Conservation (phyloP, 805 yeast species). For the Brettanomyces anomalus region DNA sequence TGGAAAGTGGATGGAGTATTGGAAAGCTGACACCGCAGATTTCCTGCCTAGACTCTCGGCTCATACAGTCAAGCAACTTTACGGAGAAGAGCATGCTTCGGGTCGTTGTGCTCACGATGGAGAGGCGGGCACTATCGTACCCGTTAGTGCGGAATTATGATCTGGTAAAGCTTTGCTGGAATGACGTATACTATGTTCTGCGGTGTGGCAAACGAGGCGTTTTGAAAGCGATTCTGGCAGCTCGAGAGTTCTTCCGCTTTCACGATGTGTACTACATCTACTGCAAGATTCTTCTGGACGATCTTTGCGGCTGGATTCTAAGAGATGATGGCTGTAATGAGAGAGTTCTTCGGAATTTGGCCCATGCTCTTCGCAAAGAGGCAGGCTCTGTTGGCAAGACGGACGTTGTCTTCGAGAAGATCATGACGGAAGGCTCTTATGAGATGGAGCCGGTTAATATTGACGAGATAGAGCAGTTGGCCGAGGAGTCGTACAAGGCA, state of each 20-base stretch:
- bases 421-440: constrained; percentile 28
- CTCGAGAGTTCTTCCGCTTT: constrained; percentile 66
- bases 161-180: constrained; percentile 57
- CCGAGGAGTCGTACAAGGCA: constrained; percentile 36
- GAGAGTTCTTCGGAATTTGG: constrained; percentile 47
- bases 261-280: constrained; percentile 84
- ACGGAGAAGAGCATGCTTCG: constrained; percentile 33
- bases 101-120: constrained; percentile 49
- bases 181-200: constrained; percentile 58
- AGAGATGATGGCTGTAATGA: constrained; percentile 49
- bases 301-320: constrained; percentile 67
- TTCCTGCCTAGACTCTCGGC: constrained; percentile 55
- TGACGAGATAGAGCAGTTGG: constrained; percentile 48
- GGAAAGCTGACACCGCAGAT: constrained; percentile 82
- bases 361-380: constrained; percentile 52
- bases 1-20: constrained; percentile 91
- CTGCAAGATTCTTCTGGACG: constrained; percentile 68
- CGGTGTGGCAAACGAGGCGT: constrained; percentile 63
- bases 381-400: constrained; percentile 29
- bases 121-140: constrained; percentile 65
- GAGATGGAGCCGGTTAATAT: constrained; percentile 38
- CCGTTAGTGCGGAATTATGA: constrained; percentile 73
- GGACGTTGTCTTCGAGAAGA: constrained; percentile 50
- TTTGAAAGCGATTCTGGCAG: constrained; percentile 47
- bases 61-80: constrained; percentile 29